Evolutionary conservation across 139 green algal genomes (phyloP), one percentile per base, ranked within the genome.

Genomic region (Picochlorum sp.): DNA sequence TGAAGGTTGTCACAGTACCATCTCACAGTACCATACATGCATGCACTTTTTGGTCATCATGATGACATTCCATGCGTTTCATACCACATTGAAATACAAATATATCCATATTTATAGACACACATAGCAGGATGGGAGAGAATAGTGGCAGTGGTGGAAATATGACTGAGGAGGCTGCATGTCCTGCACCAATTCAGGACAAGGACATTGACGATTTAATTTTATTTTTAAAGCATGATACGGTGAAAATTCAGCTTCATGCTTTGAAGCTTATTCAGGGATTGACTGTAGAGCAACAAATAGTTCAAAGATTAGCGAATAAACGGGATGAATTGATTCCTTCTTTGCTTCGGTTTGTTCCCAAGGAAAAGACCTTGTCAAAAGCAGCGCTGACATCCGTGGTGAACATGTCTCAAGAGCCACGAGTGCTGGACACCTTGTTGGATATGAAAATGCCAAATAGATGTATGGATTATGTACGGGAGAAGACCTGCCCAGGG

Each of bases 371-470:
- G 47, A 68, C 75, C 2, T 64, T 75, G 11, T 69, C 64, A 4
- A 38, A 65, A 3, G 51, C 77, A 46, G 76, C 80, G 7, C 47
- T 87, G 5, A 64, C 62, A 3, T 67, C 80, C 0, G 73, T 94
- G 2, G 85, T 94, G 9, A 94, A 94, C 69, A 69, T 94, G 2
- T 82, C 75, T 3, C 80, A 70, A 61, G 72, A 81, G 37, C 58
- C 61, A 2, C 21, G 18, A 11, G 38, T 80, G 14, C 41, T 71
- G 26, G 24, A 64, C 23, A 46, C 62, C 16, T 64, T 95, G 38
- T 58, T 92, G 38, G 49, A 74, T 8, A 28, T 77, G 4, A 77
- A 73, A 9, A 71, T 68, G 2, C 58, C 80, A 2, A 57, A 56
- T 20, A 68, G 74, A 0, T 69, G 65, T 4, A 85, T 92, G 71